These are phyloP conservation scores for Monilinia fructigena DNA, from an alignment of 2,329 filamentous ascomycete genomes.

Conservation along the genomic window DNA sequence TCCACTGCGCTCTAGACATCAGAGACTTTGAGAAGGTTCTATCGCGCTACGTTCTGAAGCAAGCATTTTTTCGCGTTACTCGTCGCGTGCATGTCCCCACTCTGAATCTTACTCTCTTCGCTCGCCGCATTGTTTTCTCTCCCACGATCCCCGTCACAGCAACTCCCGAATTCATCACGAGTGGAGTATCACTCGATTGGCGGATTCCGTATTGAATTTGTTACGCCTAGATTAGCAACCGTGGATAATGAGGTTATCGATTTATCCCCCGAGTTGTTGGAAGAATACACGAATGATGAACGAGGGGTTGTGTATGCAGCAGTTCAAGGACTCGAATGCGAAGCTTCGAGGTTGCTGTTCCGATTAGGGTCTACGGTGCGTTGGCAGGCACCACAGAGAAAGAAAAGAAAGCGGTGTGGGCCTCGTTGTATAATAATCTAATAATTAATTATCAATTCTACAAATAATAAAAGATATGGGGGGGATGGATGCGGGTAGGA, in stretches of 20 bases:
- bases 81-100: constrained; percentile 72
- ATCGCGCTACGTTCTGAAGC: constrained; percentile 82
- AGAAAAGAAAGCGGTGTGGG: constrained; percentile 14
- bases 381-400: constrained; percentile 26
- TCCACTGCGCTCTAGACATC: constrained; percentile 77
- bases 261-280: constrained; percentile 55
- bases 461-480: constrained; percentile 14
- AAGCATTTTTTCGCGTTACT: constrained; percentile 84
- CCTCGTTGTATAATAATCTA: constrained; percentile 13
- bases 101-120: constrained; percentile 80
- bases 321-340: constrained; percentile 73
- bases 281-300: constrained; percentile 77
- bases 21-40: constrained; percentile 80
- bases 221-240: constrained; percentile 62
- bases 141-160: constrained; percentile 80
- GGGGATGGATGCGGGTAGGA: background rate
- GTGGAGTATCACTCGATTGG: constrained; percentile 84
- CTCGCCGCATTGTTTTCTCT: constrained; percentile 74
- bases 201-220: constrained; percentile 90
- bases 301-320: constrained; percentile 75
- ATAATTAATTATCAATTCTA: constrained; percentile 6
- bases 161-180: constrained; percentile 90
- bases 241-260: constrained; percentile 42
- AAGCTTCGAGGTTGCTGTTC: constrained; percentile 90
- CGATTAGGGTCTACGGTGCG: constrained; percentile 74